A percentile compares a stretch with the other conserved stretches of the same genome.
Conservation (phyloP, 164 flowering plant species). For the Macadamia tetraphylla region DNA sequence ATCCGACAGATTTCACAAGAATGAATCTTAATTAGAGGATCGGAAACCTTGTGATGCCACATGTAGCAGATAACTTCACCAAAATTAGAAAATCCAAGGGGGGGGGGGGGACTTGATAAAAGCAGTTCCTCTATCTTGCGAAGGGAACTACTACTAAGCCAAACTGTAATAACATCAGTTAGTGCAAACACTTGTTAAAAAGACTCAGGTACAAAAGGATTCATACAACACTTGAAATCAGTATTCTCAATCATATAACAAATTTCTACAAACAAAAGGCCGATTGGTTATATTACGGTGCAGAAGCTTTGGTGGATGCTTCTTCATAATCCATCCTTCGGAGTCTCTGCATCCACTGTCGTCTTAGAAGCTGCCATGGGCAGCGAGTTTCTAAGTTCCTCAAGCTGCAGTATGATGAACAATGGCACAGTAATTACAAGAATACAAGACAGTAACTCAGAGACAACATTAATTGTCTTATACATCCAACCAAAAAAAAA, state of each 20-base stretch:
- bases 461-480: background rate
- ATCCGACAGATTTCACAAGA: too few species aligned
- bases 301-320: background rate
- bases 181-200: slow-evolving; percentile 3
- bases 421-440: background rate
- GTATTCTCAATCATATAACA: background rate
- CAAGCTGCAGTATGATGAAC: slow-evolving; percentile 23
- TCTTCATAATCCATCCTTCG: slow-evolving; percentile 18
- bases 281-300: background rate
- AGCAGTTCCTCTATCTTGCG: too few species aligned
- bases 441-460: too few species aligned
- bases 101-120: too few species aligned
- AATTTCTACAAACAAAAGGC: slow-evolving; percentile 3
- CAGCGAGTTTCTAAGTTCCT: slow-evolving; percentile 28
- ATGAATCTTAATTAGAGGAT: too few species aligned
- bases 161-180: background rate
- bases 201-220: background rate
- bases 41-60: too few species aligned
- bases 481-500: background rate
- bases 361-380: slow-evolving; percentile 17
- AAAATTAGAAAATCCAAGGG: too few species aligned
- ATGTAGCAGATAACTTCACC: too few species aligned
- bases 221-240: background rate
- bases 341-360: slow-evolving; percentile 16
- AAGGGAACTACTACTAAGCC: too few species aligned